These are phyloP conservation scores for Cladosporium sp. DNA, from an alignment of 2,329 filamentous ascomycete species.

Conservation along the genomic window DNA sequence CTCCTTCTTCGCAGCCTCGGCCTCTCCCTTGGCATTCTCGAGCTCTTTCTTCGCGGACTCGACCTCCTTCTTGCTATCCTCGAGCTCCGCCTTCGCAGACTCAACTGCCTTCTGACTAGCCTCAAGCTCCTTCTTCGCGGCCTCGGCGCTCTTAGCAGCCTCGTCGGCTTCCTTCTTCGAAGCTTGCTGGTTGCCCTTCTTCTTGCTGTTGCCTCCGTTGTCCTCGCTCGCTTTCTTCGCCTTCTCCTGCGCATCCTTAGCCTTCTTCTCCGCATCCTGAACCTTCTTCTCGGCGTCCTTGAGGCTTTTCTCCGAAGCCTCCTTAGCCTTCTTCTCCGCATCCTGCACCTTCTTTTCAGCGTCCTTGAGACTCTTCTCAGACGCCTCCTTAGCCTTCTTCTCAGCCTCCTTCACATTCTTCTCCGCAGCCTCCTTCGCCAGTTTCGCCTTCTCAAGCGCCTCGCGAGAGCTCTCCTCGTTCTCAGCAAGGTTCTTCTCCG, in stretches of 20 bases:
- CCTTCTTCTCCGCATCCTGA: slow-evolving; percentile 13
- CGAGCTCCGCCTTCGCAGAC: slow-evolving; percentile 11
- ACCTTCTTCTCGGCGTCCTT: slow-evolving; percentile 24
- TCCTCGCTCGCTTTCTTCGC: slow-evolving; percentile 6
- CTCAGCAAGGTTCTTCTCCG: slow-evolving; percentile 3
- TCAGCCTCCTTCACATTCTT: slow-evolving; percentile 44
- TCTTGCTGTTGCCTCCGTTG: neutral
- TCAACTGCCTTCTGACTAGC: slow-evolving; percentile 11
- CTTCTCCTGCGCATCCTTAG: slow-evolving; percentile 6
- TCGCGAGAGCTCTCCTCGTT: slow-evolving; percentile 14
- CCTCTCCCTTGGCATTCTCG: slow-evolving; percentile 12
- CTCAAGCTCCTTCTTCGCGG: slow-evolving; percentile 24
- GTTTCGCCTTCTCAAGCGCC: slow-evolving; percentile 13
- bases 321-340: slow-evolving; percentile 36
- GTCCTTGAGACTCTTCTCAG: slow-evolving; percentile 14
- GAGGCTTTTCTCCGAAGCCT: slow-evolving; percentile 11
- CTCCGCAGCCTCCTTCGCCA: slow-evolving; percentile 30
- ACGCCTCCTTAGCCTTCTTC: slow-evolving; percentile 22
- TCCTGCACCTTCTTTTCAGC: slow-evolving; percentile 45
- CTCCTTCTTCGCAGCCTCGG: slow-evolving; percentile 4
- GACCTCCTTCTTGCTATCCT: slow-evolving; percentile 21
- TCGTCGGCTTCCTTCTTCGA: slow-evolving; percentile 3
- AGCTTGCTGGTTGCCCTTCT: slow-evolving; percentile 1
- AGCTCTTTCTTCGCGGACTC: slow-evolving; percentile 10
- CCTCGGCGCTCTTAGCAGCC: slow-evolving; percentile 15